Evolutionary conservation across 495 filamentous ascomycete genomes (phyloP), one percentile per base, ranked within the genome.

Genomic region (Oidiodendron maius): DNA sequence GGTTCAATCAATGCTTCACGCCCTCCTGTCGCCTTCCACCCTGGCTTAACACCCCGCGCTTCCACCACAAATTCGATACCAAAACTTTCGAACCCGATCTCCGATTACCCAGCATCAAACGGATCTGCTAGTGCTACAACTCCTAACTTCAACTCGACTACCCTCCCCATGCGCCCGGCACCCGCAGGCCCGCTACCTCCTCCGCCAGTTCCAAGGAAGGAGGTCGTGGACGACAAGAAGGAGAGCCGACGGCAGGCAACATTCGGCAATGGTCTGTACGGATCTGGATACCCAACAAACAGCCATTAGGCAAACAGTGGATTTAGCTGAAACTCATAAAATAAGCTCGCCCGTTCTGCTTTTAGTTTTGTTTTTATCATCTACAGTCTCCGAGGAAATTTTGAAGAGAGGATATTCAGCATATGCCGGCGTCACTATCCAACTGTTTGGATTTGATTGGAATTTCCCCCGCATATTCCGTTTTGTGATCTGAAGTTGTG

Each of bases 1-100:
- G 59, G 55, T 6, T 26, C 52, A 18, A 40, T 40, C 46, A 71
- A 64, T 54, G 21, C 65, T 56, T 68, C 70, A 41, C 62, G 72
- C 23, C 42, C 55, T 57, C 41, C 69, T 50, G 60, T 70, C 56
- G 65, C 67, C 57, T 41, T 58, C 58, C 72, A 79, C 65, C 67
- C 76, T 44, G 69, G 76, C 53, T 56, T 78, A 44, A 71, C 70
- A 57, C 59, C 68, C 46, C 61, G 74, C 67, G 63, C 69, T 51
- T 58, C 53, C 18, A 71, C 68, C 5, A 70, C 69, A 18, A 70
- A 64, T 44, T 70, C 68, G 21, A 61, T 72, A 26, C 71, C 71
- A 18, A 57, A 52, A 51, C 21, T 55, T 17, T 57, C 51, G 9
- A 57, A 51, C 2, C 36, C 58, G n/a, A 58, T 53, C 34, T 37